Base-by-base conservation (phyloP, 768 basidiomycete genomes). In the Auricularia sp. region DNA sequence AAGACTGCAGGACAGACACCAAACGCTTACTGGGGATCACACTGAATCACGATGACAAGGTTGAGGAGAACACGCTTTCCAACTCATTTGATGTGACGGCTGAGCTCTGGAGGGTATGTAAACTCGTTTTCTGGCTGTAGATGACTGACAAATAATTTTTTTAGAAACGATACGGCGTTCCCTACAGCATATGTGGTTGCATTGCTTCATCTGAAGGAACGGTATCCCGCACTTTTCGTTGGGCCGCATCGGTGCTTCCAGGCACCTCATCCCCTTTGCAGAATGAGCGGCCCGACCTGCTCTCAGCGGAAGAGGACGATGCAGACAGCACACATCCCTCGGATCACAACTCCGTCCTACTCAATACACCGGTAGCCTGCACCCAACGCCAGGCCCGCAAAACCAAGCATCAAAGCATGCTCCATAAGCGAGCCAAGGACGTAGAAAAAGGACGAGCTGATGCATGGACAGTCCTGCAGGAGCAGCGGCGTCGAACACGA, bases 31-130 rank as follows among this genome's bases (percentile, higher is more conserved):
- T 45, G 16, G 56, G n/a, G 54, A 62, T 56, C 59, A 2, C 16
- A 14, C 66, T 64, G 34, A 68, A 86, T 80, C 70, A 73, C 63
- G 82, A 82, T 63, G 76, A 82, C 69, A 80, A 76, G 64, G 79
- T 85, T 3, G 80, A 79, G 37, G 81, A 84, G 70, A 71, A 69
- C 21, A 69, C 73, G 10, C 76, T 84, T 0, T 72, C 78, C 5
- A 77, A 75, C 2, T 70, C 78, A 21, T 81, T 85, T 66, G 85
- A 85, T 45, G 61, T 75, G 13, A 85, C 83, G 1, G 82, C 79
- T 54, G 76, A 77, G 8, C 78, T 77, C 3, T 84, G 83, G 84
- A 69, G 71, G 64, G 80, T 80, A 44, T 39, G 2, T 21, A 5
- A 24, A 7, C 39, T 14, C 36, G 36, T 66, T 61, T 67, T 68